Conservation (phyloP, 495 filamentous ascomycete species). For the Schizothecium vesticola region DNA sequence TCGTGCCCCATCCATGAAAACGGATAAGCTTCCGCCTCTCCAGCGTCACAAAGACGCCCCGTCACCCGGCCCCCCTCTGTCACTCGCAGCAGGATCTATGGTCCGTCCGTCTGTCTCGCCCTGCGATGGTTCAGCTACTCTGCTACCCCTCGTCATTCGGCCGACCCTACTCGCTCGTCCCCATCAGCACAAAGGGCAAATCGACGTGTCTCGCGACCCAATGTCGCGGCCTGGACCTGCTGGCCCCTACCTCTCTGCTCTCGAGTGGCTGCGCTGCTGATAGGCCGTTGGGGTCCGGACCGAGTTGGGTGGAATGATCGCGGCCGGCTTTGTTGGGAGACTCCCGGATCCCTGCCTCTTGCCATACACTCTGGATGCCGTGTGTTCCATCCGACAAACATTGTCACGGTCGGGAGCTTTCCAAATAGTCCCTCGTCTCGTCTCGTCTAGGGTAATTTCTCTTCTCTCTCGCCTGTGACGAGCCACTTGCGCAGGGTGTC, state of each 20-base stretch:
- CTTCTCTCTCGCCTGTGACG: background rate
- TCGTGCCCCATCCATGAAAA: constrained; percentile 16
- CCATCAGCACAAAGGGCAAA: background rate
- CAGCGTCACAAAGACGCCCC: constrained; percentile 21
- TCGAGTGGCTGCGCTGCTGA: constrained; percentile 6
- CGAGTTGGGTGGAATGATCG: constrained; percentile 2
- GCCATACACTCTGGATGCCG: background rate
- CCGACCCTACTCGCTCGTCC: background rate
- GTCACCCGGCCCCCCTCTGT: constrained; percentile 6
- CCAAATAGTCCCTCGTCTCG: background rate
- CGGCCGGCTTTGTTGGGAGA: constrained; percentile 7
- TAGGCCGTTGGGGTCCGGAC: constrained; percentile 8
- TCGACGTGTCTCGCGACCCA: constrained; percentile 18
- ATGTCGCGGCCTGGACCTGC: constrained; percentile 10
- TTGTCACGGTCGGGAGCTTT: background rate
- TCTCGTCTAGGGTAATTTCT: background rate
- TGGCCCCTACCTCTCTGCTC: background rate
- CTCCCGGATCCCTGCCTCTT: constrained; percentile 14
- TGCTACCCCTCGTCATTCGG: background rate
- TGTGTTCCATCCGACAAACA: constrained; percentile 7
- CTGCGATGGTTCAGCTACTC: background rate
- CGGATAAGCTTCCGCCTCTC: constrained; percentile 23
- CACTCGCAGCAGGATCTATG: background rate
- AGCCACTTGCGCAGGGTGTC: background rate
- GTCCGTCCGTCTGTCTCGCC: background rate